Evolutionary conservation across 2,329 filamentous ascomycete genomes (phyloP).

Genomic region (Xylaria polymorpha): DNA sequence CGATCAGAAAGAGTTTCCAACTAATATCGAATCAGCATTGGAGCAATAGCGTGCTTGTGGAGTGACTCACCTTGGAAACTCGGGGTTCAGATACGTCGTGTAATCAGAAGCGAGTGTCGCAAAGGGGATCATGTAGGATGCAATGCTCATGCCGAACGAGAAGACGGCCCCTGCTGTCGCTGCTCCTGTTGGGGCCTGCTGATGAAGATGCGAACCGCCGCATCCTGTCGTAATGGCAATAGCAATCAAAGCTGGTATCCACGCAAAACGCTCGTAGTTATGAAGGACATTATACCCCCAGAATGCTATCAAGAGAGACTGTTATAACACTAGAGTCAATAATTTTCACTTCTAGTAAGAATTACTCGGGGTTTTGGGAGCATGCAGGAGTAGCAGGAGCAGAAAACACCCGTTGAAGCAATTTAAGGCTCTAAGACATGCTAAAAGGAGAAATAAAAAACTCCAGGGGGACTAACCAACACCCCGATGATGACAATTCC

Average conservation of each 20-base stretch:
- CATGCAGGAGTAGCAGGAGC: too few relatives aligned
- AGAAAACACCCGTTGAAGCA: too few relatives aligned
- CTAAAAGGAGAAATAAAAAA: too few relatives aligned
- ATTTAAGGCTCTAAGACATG: too few relatives aligned
- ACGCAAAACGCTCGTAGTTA: slow-evolving; percentile 67
- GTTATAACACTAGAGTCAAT: too few relatives aligned
- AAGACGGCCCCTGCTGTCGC: slow-evolving; percentile 61
- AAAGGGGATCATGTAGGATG: slow-evolving; percentile 73
- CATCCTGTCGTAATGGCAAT: slow-evolving; percentile 66
- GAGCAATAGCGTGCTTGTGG: not conserved
- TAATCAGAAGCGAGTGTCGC: slow-evolving; percentile 42
- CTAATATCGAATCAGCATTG: slow-evolving; percentile 12
- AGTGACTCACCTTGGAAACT: slow-evolving; percentile 31
- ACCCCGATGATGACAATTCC: slow-evolving; percentile 71
- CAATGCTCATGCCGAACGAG: slow-evolving; percentile 70
- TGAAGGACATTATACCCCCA: slow-evolving; percentile 68
- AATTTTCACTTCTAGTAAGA: too few relatives aligned
- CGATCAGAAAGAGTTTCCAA: slow-evolving; percentile 63
- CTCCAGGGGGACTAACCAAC: slow-evolving; percentile 43
- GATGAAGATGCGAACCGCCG: slow-evolving; percentile 61
- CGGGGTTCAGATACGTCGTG: slow-evolving; percentile 27
- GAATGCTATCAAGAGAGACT: slow-evolving; percentile 68
- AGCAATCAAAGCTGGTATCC: slow-evolving; percentile 65
- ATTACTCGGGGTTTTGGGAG: too few relatives aligned
- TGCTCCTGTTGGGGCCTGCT: slow-evolving; percentile 59